Evolutionary conservation across 306 rosid species (phyloP).

Genomic region (Arachis hypogaea): DNA sequence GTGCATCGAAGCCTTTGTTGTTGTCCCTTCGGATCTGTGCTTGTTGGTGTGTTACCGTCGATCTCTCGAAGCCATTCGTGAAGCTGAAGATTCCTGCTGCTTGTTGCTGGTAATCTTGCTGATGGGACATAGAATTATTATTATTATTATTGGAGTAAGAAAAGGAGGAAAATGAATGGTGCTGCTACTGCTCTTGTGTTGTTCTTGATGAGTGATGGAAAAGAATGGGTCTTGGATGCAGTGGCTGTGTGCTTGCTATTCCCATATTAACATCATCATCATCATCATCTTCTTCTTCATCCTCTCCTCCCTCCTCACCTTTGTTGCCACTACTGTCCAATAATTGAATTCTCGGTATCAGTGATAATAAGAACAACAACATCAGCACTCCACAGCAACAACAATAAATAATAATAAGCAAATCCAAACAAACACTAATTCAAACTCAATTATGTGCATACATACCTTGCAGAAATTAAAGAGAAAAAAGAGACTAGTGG

Average conservation of each 20-base stretch:
- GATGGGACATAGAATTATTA: conserved; percentile 86
- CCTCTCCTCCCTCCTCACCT: not conserved
- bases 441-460: conserved; percentile 24
- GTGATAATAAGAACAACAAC: conserved; percentile 9
- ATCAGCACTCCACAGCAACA: conserved; percentile 12
- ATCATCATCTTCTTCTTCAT: conserved; percentile 33
- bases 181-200: not conserved
- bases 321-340: conserved; percentile 23
- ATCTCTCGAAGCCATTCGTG: conserved; percentile 86
- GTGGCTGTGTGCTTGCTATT: conserved; percentile 35
- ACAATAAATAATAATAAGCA: conserved; percentile 28
- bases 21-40: conserved; percentile 89
- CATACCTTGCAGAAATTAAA: not conserved
- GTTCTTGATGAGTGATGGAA: conserved; percentile 3
- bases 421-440: conserved; percentile 31
- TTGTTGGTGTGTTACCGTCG: conserved; percentile 45
- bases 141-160: not conserved
- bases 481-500: conserved; percentile 24
- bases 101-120: conserved; percentile 56
- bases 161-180: conserved; percentile 30
- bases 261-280: conserved; percentile 59
- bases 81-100: conserved; percentile 61
- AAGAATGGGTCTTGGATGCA: conserved; percentile 40
- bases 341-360: conserved; percentile 24
- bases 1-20: conserved; percentile 51